Base-by-base conservation (phyloP, 768 basidiomycete species). In the Kwoniella dendrophila region DNA sequence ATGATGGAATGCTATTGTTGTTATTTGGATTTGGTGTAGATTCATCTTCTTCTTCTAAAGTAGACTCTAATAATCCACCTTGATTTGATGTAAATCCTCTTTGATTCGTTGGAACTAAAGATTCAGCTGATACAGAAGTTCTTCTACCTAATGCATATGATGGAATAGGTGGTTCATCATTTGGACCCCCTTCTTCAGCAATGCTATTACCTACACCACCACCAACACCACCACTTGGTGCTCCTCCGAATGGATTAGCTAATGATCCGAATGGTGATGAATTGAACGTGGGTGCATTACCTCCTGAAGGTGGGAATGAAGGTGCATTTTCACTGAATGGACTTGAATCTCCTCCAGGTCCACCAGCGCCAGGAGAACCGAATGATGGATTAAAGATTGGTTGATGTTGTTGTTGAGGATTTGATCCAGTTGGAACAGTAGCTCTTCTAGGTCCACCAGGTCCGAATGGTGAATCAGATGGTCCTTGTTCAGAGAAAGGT, bases 51-150 rank as follows among this genome's bases (percentile, higher is more conserved):
- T 75, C 74, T 53, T 75, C 74, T 48, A 71, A 70, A 44, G 68
- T 56, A 4, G 70, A 66, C 14, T 69, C 40, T 16, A 63, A 69
- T 20, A 73, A 63, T 18, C 58, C 64, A 8, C 58, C 52, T 22
- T 44, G 40, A 24, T n/a, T n/a, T n/a, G 62, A 32, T 22, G 59
- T 27, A 27, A 64, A 56, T 4, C 62, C 26, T 32, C 68, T 54
- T n/a, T 68, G 71, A 32, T 67, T 63, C 43, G 76, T 90, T 85
- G 56, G 96, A 85, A n/a, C 86, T 75, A 98, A 92, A 3, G 93
- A 92, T 79, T 99, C 96, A 4, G 96, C 96, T 56, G 90, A 92
- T 61, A 99, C 92, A 36, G 94, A 97, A 2, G 90, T 90, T 43
- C 96, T 87, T 36, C 96, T 86, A 30, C 91, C 91, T 75, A 97